Conservation (phyloP, 1,284 basidiomycete species). For the Ustanciosporium gigantosporum region DNA sequence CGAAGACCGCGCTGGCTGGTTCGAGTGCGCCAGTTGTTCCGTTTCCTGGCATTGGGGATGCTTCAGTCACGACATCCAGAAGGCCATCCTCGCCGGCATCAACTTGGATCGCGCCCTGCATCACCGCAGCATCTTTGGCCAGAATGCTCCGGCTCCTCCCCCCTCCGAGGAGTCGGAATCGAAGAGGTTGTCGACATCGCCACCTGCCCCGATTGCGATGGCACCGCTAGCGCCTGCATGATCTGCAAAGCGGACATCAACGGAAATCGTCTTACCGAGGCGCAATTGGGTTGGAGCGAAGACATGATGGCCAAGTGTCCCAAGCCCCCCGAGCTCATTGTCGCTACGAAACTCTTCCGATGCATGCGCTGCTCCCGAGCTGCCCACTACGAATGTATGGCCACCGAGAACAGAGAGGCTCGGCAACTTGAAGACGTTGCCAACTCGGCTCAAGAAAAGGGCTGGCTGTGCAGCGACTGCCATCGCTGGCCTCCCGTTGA, state of each 20-base stretch:
- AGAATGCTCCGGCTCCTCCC: slow-evolving; percentile 7
- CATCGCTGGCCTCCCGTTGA: slow-evolving; percentile 36
- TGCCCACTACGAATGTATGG: slow-evolving; percentile 41
- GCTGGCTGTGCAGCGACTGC: slow-evolving; percentile 40
- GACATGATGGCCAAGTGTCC: slow-evolving; percentile 16
- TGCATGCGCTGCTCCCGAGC: slow-evolving; percentile 42
- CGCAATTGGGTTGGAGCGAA: slow-evolving; percentile 10
- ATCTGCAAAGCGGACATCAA: slow-evolving; percentile 26
- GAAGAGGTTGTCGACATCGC: slow-evolving; percentile 20
- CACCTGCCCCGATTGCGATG: slow-evolving; percentile 33
- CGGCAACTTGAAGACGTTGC: slow-evolving; percentile 25
- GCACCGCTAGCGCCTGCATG: slow-evolving; percentile 26
- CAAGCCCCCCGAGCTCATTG: slow-evolving; percentile 7
- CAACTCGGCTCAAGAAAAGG: slow-evolving; percentile 9
- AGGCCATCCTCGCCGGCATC: slow-evolving; percentile 18
- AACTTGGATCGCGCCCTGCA: slow-evolving; percentile 12
- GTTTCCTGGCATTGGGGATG: slow-evolving; percentile 45
- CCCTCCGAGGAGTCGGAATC: slow-evolving; percentile 13
- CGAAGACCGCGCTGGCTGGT: slow-evolving; percentile 40
- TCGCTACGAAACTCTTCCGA: slow-evolving; percentile 27
- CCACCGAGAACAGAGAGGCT: slow-evolving; percentile 3
- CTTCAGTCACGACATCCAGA: slow-evolving; percentile 16
- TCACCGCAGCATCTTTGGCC: slow-evolving; percentile 15
- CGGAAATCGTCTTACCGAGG: slow-evolving; percentile 9
- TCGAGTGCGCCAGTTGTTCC: slow-evolving; percentile 38